Base-by-base conservation (phyloP, 179 eudicot genomes). In the Spinacia oleracea region DNA sequence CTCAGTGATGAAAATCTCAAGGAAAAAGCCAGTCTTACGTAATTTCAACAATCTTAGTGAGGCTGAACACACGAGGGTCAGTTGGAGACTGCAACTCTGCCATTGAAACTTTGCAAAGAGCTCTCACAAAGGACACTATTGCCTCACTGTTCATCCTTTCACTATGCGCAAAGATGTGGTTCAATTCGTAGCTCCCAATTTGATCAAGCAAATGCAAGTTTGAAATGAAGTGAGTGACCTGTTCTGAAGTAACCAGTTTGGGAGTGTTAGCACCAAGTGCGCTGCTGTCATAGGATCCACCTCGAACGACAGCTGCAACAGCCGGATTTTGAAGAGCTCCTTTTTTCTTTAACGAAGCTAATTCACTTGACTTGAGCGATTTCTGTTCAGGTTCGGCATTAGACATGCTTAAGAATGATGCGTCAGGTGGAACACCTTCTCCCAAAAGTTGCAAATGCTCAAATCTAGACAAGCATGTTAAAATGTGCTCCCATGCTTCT, bases 101-200 rank as follows among this genome's bases (percentile, higher is more conserved):
- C 91, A 96, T 96, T 79, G 99, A 92, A 85, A 93, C 99, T 87
- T 92, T 93, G 88, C 96, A 90, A 81, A 96, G 97, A 75, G 98
- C 93, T 84, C 87, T 92, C 79, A 96, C 99, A 89, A 96, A 96
- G 75, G 98, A 90, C 77, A 93, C 99, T 82, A 96, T 96, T 80
- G 99, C 99, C 83, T 96, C 99, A 70, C 99, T 96, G 84, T 93
- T 88, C 83, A 96, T 84, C 89, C 98, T 88, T 86, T 96, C 98
- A 86, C 99, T 96, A 86, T 96, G 99, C 67, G 99, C 99, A 87
- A 96, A 96, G 70, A 96, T 93, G 87, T 96, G 99, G 88, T 96
- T 96, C 81, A 96, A 77, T 83, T 96, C 98, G 83, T 93, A 96
- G 85, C 87, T 96, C 77, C 99, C 99, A 42, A 96, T 91, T 88